Evolutionary conservation across 306 rosid species (phyloP), one percentile per base, ranked within the genome.

Genomic region (Ammopiptanthus mongolicus): DNA sequence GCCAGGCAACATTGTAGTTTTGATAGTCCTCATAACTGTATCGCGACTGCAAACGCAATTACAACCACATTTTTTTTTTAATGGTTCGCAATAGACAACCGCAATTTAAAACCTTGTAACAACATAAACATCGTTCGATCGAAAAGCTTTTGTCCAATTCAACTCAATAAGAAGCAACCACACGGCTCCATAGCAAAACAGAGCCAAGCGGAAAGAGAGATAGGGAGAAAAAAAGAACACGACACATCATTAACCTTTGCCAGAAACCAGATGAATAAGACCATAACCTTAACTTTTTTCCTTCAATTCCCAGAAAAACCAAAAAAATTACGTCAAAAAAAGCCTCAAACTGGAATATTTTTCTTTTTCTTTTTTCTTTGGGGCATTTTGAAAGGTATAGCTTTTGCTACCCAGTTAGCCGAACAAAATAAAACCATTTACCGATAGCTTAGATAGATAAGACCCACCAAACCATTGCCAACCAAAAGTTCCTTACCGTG

Each of bases 381-480:
- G 14, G 15, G 11, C 11, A 33, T 33, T 2, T 3, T 13, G 37
- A 19, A 57, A 13, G 18, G 25, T 14, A 23, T n/a, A 34, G 21
- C n/a, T 41, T 21, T 37, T 15, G 2, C 34, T 59, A 37, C 10
- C 37, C 10, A 4, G 11, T 58, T 71, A 57, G 73, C 77, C 57
- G 78, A 82, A 78, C 79, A 73, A 82, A 82, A 73, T 76, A 73
- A 15, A 48, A 60, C 59, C 56, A 48, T 51, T 6, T 39, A n/a
- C n/a, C n/a, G n/a, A n/a, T n/a, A n/a, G n/a, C n/a, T n/a, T n/a
- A n/a, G n/a, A n/a, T n/a, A n/a, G n/a, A n/a, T n/a, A n/a, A n/a
- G n/a, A n/a, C n/a, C n/a, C n/a, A n/a, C n/a, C n/a, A n/a, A n/a
- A n/a, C n/a, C n/a, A n/a, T n/a, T n/a, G n/a, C n/a, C n/a, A n/a